phyloP scores from a whole-genome alignment of 257 asterid species.

The Rauvolfia tetraphylla region DNA sequence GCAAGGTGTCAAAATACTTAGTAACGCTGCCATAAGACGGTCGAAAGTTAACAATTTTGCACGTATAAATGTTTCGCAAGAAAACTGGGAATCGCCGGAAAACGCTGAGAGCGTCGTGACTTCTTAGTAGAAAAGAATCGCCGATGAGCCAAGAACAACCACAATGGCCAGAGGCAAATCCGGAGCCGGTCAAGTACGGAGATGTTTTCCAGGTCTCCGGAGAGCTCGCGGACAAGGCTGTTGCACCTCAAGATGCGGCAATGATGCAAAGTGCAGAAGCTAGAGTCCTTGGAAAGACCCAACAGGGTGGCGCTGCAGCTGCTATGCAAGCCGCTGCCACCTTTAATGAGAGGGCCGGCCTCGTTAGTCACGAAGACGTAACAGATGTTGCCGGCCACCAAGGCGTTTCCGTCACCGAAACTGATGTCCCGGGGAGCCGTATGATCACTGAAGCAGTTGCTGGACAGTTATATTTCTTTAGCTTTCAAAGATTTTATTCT shows the following conservation, averaged over 20 bases:
- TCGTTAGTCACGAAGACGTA: slow-evolving; percentile 40
- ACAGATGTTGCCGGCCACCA: slow-evolving; percentile 31
- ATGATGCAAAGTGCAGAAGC: slow-evolving; percentile 69
- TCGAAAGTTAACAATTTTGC: background rate
- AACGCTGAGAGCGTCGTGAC: background rate
- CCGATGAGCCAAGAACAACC: slow-evolving; percentile 58
- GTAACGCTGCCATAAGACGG: background rate
- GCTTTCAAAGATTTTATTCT: background rate
- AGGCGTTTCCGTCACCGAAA: slow-evolving; percentile 48
- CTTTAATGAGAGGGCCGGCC: slow-evolving; percentile 47
- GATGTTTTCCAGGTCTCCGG: slow-evolving; percentile 55
- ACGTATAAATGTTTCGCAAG: background rate
- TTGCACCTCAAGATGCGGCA: slow-evolving; percentile 65
- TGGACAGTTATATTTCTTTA: slow-evolving; percentile 32
- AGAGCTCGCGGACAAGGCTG: slow-evolving; percentile 43
- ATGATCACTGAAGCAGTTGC: slow-evolving; percentile 56
- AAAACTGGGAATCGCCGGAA: background rate
- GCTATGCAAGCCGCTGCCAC: slow-evolving; percentile 61
- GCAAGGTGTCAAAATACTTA: background rate
- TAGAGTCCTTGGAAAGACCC: slow-evolving; percentile 43
- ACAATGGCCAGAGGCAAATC: slow-evolving; percentile 26
- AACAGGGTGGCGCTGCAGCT: slow-evolving; percentile 58
- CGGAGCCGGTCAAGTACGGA: slow-evolving; percentile 52
- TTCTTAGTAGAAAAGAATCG: background rate
- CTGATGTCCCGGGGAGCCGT: slow-evolving; percentile 45